These are phyloP conservation scores for Chaetothyriales sp. DNA, from an alignment of 2,329 filamentous ascomycete genomes.

Conservation along the genomic window DNA sequence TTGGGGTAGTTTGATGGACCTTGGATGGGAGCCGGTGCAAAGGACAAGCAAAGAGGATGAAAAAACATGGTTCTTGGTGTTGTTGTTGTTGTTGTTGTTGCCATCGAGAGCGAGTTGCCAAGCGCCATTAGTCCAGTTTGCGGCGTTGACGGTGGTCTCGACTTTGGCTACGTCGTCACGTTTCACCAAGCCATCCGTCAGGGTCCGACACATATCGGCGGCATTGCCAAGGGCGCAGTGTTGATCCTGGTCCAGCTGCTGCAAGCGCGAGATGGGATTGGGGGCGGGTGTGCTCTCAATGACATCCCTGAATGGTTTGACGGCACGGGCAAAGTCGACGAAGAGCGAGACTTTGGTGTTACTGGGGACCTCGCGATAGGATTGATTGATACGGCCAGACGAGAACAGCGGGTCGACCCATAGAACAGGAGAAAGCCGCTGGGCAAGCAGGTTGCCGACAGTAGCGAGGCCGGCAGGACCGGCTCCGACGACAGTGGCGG, in stretches of 20 bases:
- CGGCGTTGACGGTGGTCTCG: constrained; percentile 23
- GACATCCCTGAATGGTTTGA: constrained; percentile 39
- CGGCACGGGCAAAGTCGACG: constrained; percentile 39
- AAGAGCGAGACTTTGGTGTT: constrained; percentile 50
- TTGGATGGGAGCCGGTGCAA: constrained; percentile 43
- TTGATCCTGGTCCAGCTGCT: constrained; percentile 39
- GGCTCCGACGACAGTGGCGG: constrained; percentile 43
- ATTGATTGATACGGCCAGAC: constrained; percentile 36
- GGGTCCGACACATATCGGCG: constrained; percentile 38
- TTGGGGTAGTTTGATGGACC: constrained; percentile 30
- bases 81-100: constrained; percentile 12
- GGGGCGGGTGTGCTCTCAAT: constrained; percentile 33
- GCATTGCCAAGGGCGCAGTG: constrained; percentile 44
- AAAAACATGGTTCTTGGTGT: too few species aligned
- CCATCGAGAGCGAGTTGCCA: constrained; percentile 7
- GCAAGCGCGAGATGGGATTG: constrained; percentile 40
- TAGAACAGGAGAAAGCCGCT: constrained; percentile 31
- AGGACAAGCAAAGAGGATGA: constrained; percentile 33
- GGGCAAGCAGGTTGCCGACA: constrained; percentile 46
- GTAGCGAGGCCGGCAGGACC: constrained; percentile 45
- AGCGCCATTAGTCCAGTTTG: constrained; percentile 21
- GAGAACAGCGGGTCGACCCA: constrained; percentile 46
- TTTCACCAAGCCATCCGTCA: constrained; percentile 28
- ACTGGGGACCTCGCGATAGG: constrained; percentile 47
- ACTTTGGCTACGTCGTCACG: constrained; percentile 24